Percentiles rank a stretch among this genome's conserved stretches.
Evolutionary conservation across 305 asterid species (phyloP).

Genomic region (Solanum hybrid): DNA sequence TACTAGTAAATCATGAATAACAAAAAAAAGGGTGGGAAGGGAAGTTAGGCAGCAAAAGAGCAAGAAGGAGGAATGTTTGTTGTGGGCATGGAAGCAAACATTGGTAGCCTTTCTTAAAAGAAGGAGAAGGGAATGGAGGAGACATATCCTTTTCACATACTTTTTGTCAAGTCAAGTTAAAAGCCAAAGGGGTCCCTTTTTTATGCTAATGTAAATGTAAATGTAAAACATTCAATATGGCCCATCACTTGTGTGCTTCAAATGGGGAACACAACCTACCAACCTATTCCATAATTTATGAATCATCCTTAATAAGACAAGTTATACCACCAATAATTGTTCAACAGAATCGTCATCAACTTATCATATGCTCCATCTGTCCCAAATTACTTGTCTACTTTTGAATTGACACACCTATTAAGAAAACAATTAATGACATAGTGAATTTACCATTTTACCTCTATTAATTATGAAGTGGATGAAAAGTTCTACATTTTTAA

Average conservation of each 20-base stretch:
- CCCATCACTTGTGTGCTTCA: slow-evolving; percentile 8
- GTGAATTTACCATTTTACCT: too few species aligned
- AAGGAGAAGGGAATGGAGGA: slow-evolving; percentile 23
- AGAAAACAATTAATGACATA: too few species aligned
- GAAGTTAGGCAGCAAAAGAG: not conserved
- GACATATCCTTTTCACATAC: slow-evolving; percentile 32
- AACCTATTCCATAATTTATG: slow-evolving; percentile 1
- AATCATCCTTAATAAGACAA: not conserved
- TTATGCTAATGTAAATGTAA: not conserved
- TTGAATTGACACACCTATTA: too few species aligned
- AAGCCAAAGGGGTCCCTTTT: not conserved
- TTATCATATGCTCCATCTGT: not conserved
- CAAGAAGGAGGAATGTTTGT: slow-evolving; percentile 21
- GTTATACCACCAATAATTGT: not conserved
- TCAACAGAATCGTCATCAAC: not conserved
- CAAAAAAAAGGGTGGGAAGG: too few species aligned
- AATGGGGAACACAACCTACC: slow-evolving; percentile 13
- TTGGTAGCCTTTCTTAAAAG: slow-evolving; percentile 14
- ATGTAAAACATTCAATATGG: not conserved
- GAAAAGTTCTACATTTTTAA: too few species aligned
- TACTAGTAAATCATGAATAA: not conserved
- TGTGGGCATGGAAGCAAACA: slow-evolving; percentile 27
- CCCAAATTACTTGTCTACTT: too few species aligned
- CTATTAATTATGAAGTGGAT: too few species aligned
- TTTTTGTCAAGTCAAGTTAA: slow-evolving; percentile 9